Conservation (phyloP, 2,329 filamentous ascomycete genomes). For the Exophiala oligosperma region DNA sequence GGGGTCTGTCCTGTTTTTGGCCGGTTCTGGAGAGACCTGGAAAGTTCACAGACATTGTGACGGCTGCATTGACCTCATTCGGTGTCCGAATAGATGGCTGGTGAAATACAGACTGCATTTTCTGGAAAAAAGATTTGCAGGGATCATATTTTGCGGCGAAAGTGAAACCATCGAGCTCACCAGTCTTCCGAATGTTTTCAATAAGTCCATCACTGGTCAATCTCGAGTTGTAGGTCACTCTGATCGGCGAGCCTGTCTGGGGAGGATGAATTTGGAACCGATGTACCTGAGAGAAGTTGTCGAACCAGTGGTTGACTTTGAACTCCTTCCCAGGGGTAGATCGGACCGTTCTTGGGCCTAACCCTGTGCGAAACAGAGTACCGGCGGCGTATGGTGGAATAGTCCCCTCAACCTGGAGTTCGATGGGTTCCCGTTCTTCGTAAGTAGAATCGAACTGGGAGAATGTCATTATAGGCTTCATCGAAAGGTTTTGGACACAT, state of each 20-base stretch:
- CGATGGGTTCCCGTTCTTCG: conserved; percentile 65
- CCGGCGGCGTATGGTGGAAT: conserved; percentile 74
- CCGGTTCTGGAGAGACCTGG: conserved; percentile 52
- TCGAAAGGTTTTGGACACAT: conserved; percentile 27
- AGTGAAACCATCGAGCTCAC: conserved; percentile 56
- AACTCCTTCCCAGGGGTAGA: conserved; percentile 60
- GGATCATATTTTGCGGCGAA: conserved; percentile 75
- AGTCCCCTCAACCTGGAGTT: conserved; percentile 61
- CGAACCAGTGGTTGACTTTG: conserved; percentile 74
- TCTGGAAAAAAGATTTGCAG: conserved; percentile 71
- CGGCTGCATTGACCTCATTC: conserved; percentile 59
- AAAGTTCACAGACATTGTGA: conserved; percentile 65
- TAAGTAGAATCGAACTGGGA: conserved; percentile 66
- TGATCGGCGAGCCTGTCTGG: conserved; percentile 34
- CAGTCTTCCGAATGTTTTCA: conserved; percentile 60
- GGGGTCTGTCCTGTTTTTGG: conserved; percentile 19
- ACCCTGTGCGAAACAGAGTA: conserved; percentile 71
- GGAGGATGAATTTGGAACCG: conserved; percentile 66
- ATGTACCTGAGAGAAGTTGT: conserved; percentile 67
- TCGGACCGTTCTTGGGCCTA: conserved; percentile 64
- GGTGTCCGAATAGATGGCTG: conserved; percentile 28
- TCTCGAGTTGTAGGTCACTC: conserved; percentile 70
- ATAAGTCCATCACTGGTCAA: conserved; percentile 66
- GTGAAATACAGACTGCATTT: conserved; percentile 64
- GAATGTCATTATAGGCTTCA: conserved; percentile 12